Evolutionary conservation across 495 filamentous ascomycete species (phyloP).

Genomic region (Penicillium goetzii): DNA sequence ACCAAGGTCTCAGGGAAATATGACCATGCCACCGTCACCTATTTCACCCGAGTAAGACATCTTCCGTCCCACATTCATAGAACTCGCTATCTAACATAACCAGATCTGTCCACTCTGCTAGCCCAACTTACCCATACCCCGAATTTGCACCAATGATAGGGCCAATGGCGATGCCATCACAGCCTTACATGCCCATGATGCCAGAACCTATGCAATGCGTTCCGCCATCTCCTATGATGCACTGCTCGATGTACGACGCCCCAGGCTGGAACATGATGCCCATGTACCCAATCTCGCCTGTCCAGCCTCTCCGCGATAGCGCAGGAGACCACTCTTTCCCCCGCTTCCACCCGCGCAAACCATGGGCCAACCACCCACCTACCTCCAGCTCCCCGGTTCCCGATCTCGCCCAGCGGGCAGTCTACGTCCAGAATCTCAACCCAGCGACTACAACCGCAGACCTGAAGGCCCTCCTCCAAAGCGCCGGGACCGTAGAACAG

Average conservation of each 20-base stretch:
- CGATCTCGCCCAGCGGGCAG: constrained; percentile 23
- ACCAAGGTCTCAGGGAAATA: constrained; percentile 34
- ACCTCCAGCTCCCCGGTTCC: constrained; percentile 12
- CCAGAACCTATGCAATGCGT: constrained; percentile 37
- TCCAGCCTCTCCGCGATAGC: constrained; percentile 24
- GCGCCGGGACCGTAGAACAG: constrained; percentile 35
- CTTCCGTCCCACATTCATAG: not conserved
- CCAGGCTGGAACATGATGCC: constrained; percentile 40
- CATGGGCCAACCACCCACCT: constrained; percentile 14
- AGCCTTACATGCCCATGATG: constrained; percentile 40
- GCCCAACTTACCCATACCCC: constrained; percentile 32
- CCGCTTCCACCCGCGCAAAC: constrained; percentile 21
- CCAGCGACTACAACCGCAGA: constrained; percentile 28
- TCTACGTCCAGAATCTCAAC: constrained; percentile 39
- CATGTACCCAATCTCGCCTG: constrained; percentile 36
- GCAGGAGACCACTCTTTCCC: constrained; percentile 4
- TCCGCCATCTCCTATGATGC: constrained; percentile 40
- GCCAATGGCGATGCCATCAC: constrained; percentile 32
- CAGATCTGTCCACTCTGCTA: constrained; percentile 35
- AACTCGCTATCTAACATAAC: constrained; percentile 7
- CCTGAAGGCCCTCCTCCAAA: constrained; percentile 29
- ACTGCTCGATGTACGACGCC: constrained; percentile 35
- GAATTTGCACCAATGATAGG: constrained; percentile 39
- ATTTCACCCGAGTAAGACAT: constrained; percentile 44
- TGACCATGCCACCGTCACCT: constrained; percentile 42